phyloP scores from a whole-genome alignment of 805 yeast species.

The Barnettozyma siamensis region DNA sequence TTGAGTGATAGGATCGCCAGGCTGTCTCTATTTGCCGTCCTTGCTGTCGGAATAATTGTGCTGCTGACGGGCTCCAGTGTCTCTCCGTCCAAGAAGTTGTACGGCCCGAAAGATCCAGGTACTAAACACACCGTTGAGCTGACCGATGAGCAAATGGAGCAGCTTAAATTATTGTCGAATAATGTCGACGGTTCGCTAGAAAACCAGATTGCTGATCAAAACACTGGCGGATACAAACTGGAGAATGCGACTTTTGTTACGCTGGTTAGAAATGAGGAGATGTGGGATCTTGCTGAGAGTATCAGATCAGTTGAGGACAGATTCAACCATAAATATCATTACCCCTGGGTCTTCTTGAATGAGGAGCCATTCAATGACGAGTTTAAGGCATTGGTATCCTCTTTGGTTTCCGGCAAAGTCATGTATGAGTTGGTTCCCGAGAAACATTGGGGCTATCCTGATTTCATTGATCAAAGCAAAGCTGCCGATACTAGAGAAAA shows the following conservation, averaged over 20 bases:
- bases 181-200: too few relatives aligned
- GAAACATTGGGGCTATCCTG: conserved; percentile 86
- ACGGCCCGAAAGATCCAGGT: background rate
- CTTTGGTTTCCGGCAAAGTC: conserved; percentile 70
- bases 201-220: background rate
- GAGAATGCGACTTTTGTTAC: conserved; percentile 78
- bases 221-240: conserved; percentile 25
- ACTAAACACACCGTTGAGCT: background rate
- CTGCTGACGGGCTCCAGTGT: conserved; percentile 10
- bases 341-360: conserved; percentile 94
- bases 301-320: conserved; percentile 82
- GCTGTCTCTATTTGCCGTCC: conserved; percentile 15
- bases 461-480: conserved; percentile 67
- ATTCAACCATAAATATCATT: conserved; percentile 72
- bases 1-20: conserved; percentile 18
- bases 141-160: conserved; percentile 5
- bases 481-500: conserved; percentile 78
- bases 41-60: conserved; percentile 14
- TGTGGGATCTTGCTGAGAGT: conserved; percentile 54
- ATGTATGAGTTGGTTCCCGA: conserved; percentile 76
- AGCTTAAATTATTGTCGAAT: too few relatives aligned
- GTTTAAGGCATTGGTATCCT: conserved; percentile 61
- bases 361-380: conserved; percentile 82
- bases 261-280: conserved; percentile 71
- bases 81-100: background rate